phyloP scores from a whole-genome alignment of 192 early-diverging fungal genomes.

The Gigaspora rosea region DNA sequence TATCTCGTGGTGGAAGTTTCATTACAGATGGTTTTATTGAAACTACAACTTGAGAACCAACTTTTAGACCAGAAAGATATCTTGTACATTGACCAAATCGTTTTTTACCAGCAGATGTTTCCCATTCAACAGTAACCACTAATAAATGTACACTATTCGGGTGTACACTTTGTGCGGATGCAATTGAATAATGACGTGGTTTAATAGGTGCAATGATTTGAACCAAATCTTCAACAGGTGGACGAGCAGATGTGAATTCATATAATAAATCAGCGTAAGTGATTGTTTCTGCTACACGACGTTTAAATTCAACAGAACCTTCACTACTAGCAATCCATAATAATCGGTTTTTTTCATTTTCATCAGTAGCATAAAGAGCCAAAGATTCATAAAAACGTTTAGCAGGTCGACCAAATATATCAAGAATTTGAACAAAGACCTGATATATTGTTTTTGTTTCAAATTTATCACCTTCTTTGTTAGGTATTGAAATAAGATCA shows the following conservation, averaged over 20 bases:
- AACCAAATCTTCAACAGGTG: constrained; percentile 70
- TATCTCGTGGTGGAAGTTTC: constrained; percentile 83
- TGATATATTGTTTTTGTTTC: constrained; percentile 79
- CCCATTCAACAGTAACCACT: constrained; percentile 93
- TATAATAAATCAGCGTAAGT: constrained; percentile 87
- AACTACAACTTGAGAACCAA: constrained; percentile 76
- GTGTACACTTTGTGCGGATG: constrained; percentile 85
- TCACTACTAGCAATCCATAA: constrained; percentile 67
- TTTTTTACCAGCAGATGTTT: constrained; percentile 60
- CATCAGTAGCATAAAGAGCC: constrained; percentile 69
- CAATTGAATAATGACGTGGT: constrained; percentile 98
- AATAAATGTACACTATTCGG: constrained; percentile 88
- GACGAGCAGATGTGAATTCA: constrained; percentile 83
- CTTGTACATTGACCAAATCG: constrained; percentile 91
- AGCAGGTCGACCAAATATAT: constrained; percentile 92
- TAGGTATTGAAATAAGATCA: constrained; percentile 59
- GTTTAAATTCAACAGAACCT: constrained; percentile 77
- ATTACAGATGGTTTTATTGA: constrained; percentile 96
- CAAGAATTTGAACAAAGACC: constrained; percentile 79
- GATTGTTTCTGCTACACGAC: constrained; percentile 76
- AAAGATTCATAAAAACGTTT: constrained; percentile 92
- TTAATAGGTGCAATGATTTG: constrained; percentile 84
- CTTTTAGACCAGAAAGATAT: constrained; percentile 71
- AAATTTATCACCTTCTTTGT: constrained; percentile 51
- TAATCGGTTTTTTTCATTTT: constrained; percentile 66